Evolutionary conservation across 2,329 filamentous ascomycete species (phyloP).

Genomic region (Calonectria ilicicola): DNA sequence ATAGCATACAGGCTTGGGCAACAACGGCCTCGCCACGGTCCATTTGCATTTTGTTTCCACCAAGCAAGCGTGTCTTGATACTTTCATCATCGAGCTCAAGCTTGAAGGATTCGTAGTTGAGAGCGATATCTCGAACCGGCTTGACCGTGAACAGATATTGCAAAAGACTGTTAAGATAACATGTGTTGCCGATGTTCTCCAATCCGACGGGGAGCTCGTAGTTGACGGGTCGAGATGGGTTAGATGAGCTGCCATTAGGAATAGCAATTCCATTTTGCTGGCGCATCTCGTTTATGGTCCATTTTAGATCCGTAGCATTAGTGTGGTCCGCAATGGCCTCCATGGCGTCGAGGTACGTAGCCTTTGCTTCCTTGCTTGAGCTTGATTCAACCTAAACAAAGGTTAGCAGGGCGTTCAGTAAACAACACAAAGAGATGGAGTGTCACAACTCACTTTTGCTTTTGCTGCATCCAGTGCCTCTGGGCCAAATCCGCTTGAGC

Average conservation of each 20-base stretch:
- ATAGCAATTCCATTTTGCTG: conserved; percentile 39
- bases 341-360: conserved; percentile 49
- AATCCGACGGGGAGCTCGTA: conserved; percentile 83
- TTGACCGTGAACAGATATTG: conserved; percentile 95
- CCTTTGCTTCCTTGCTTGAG: conserved; percentile 44
- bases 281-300: conserved; percentile 42
- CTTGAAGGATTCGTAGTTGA: conserved; percentile 78
- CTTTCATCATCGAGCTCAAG: conserved; percentile 74
- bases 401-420: conserved; percentile 21
- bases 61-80: conserved; percentile 77
- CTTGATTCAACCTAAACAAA: conserved; percentile 41
- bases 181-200: conserved; percentile 96
- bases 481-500: conserved; percentile 38
- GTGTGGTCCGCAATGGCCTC: conserved; percentile 50
- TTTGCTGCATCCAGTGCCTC: conserved; percentile 42
- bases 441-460: conserved; percentile 40
- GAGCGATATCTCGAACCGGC: conserved; percentile 82
- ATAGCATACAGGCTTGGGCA: conserved; percentile 79
- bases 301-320: conserved; percentile 43
- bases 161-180: conserved; percentile 95
- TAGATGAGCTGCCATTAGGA: conserved; percentile 4
- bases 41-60: conserved; percentile 69
- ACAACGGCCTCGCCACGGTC: conserved; percentile 69
- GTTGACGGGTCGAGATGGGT: conserved; percentile 39
- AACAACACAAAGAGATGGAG: not conserved